Percentiles rank a stretch among this genome's conserved stretches.
phyloP scores from a whole-genome alignment of 2,329 filamentous ascomycete genomes.

The Dryadomyces sulphureus region DNA sequence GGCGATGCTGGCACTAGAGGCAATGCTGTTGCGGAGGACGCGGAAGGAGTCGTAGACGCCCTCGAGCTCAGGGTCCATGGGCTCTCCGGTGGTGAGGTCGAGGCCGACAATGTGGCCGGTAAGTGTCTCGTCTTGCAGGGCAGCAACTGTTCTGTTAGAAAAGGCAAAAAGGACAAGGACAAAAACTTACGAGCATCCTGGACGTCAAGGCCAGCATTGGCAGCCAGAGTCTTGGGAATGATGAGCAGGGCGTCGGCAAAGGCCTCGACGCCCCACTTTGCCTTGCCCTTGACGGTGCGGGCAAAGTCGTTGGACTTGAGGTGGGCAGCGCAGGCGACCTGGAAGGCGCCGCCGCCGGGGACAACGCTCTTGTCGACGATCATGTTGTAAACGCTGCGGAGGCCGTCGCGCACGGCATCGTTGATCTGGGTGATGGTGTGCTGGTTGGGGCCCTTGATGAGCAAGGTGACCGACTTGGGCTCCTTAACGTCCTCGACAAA shows the following conservation, averaged over 20 bases:
- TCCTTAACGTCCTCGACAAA: constrained; percentile 99
- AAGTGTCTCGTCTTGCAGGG: constrained; percentile 68
- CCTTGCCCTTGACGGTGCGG: constrained; percentile 92
- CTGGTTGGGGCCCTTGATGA: constrained; percentile 95
- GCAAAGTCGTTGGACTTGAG: constrained; percentile 74
- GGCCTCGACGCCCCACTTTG: constrained; percentile 86
- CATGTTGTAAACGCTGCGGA: constrained; percentile 97
- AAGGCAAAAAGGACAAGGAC: constrained; percentile 1
- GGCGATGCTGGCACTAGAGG: constrained; percentile 87
- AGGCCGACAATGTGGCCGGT: constrained; percentile 80
- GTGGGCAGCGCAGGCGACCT: constrained; percentile 80
- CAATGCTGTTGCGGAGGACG: constrained; percentile 83
- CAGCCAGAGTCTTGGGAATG: constrained; percentile 93
- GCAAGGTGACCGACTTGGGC: constrained; percentile 88
- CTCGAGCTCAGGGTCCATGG: constrained; percentile 87
- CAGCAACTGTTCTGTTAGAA: constrained; percentile 46
- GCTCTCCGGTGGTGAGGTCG: constrained; percentile 71
- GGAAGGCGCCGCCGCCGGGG: constrained; percentile 88
- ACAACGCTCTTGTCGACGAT: constrained; percentile 97
- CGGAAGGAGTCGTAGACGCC: constrained; percentile 95
- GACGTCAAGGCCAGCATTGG: constrained; percentile 91
- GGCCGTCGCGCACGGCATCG: constrained; percentile 86
- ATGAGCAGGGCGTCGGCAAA: constrained; percentile 91
- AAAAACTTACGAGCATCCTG: constrained; percentile 68
- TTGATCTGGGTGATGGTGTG: constrained; percentile 96